phyloP scores from a whole-genome alignment of 805 yeast species.

The Yarrowia sp. region DNA sequence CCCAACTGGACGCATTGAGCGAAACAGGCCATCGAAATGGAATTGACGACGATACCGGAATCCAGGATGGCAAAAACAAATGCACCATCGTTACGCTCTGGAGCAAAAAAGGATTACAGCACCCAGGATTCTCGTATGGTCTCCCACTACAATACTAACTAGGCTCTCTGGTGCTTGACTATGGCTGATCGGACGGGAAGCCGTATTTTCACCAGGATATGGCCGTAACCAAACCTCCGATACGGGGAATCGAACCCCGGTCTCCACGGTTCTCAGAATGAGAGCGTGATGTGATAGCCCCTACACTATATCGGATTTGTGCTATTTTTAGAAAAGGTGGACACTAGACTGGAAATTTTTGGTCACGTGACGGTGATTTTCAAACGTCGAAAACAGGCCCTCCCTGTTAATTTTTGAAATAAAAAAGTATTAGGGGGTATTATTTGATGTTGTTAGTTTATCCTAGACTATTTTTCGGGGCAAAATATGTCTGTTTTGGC shows the following conservation, averaged over 20 bases:
- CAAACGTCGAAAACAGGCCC: neutral
- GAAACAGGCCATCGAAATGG: too few relatives aligned
- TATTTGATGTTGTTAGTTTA: too few relatives aligned
- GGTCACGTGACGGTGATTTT: neutral
- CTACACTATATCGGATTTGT: slow-evolving; percentile 18
- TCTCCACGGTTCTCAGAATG: slow-evolving; percentile 22
- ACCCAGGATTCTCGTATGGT: slow-evolving; percentile 26
- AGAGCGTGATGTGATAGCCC: slow-evolving; percentile 27
- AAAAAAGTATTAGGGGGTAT: too few relatives aligned
- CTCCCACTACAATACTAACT: slow-evolving; percentile 26
- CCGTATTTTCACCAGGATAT: slow-evolving; percentile 25
- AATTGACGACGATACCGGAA: neutral
- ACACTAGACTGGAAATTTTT: neutral
- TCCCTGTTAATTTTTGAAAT: too few relatives aligned
- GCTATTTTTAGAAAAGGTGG: neutral
- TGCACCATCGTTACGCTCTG: neutral
- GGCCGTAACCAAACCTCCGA: slow-evolving; percentile 26
- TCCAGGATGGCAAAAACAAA: neutral
- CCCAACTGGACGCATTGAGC: too few relatives aligned
- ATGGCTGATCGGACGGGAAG: slow-evolving; percentile 26
- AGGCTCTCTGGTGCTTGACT: slow-evolving; percentile 26
- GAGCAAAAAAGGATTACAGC: slow-evolving; percentile 2
- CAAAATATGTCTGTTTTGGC: too few relatives aligned
- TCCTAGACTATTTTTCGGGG: too few relatives aligned
- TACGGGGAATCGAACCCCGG: slow-evolving; percentile 27